These are phyloP conservation scores for Fusarium anthophilum DNA, from an alignment of 2,329 filamentous ascomycete species.

Conservation along the genomic window DNA sequence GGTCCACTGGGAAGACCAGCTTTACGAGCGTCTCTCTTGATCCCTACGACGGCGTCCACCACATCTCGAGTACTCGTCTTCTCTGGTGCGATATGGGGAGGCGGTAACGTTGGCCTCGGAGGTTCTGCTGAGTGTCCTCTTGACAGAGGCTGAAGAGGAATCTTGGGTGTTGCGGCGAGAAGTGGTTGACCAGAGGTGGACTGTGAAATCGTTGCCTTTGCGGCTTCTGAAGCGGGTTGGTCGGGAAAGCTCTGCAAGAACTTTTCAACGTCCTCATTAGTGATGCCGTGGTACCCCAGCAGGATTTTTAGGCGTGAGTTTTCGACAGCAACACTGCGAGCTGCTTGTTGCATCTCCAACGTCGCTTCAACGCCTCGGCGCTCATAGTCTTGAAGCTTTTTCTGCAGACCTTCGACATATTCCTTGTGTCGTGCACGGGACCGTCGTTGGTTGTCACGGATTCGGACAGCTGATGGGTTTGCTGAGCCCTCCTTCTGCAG, in stretches of 20 bases:
- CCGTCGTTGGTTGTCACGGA: slow-evolving; percentile 63
- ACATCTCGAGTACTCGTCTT: slow-evolving; percentile 39
- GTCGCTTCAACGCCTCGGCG: slow-evolving; percentile 59
- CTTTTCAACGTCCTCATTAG: slow-evolving; percentile 51
- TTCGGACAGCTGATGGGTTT: slow-evolving; percentile 50
- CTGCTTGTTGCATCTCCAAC: slow-evolving; percentile 63
- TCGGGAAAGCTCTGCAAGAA: slow-evolving; percentile 51
- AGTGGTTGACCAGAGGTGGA: slow-evolving; percentile 11
- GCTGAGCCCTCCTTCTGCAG: slow-evolving; percentile 41
- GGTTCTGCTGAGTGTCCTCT: slow-evolving; percentile 33
- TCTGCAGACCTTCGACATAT: slow-evolving; percentile 59
- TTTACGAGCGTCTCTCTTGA: slow-evolving; percentile 36
- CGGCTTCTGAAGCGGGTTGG: slow-evolving; percentile 44
- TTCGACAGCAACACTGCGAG: slow-evolving; percentile 58
- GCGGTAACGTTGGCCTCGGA: slow-evolving; percentile 13
- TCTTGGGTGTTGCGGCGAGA: slow-evolving; percentile 22
- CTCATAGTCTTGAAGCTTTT: slow-evolving; percentile 58
- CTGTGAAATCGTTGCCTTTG: slow-evolving; percentile 39
- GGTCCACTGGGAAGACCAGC: slow-evolving; percentile 4
- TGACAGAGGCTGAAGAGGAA: slow-evolving; percentile 34
- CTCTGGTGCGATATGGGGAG: slow-evolving; percentile 25
- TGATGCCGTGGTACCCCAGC: slow-evolving; percentile 52
- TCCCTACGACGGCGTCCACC: slow-evolving; percentile 41
- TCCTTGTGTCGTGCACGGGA: slow-evolving; percentile 62
- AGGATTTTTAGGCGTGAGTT: slow-evolving; percentile 58